A percentile compares a stretch with the other conserved stretches of the same genome.
phyloP scores from a whole-genome alignment of 768 basidiomycete species.

The Russula ochroleuca region DNA sequence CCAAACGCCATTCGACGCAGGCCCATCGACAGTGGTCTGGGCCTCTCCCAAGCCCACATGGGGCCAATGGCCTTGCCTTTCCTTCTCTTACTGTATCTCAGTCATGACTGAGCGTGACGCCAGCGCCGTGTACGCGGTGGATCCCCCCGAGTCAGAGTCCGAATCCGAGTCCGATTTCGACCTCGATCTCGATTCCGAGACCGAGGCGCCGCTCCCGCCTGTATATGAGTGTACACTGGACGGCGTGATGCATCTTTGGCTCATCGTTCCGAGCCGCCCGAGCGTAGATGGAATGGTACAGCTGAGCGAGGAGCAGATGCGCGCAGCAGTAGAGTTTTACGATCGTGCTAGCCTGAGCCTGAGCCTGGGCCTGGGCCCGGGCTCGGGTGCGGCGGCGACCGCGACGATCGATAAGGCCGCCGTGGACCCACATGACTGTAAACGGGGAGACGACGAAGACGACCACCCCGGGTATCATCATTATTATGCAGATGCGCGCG shows the following conservation, averaged over 20 bases:
- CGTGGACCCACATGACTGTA: not conserved
- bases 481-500: not conserved
- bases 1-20: not conserved
- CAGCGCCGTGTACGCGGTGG: not conserved
- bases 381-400: too few relatives aligned
- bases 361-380: too few relatives aligned
- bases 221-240: slow-evolving; percentile 8
- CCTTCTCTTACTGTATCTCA: slow-evolving; percentile 15
- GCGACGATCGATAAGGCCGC: not conserved
- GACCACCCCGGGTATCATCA: not conserved
- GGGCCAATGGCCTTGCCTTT: slow-evolving; percentile 15
- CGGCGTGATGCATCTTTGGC: slow-evolving; percentile 11
- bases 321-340: slow-evolving; percentile 5
- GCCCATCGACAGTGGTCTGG: slow-evolving; percentile 5
- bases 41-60: slow-evolving; percentile 1
- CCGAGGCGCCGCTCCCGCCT: not conserved
- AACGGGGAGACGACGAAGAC: not conserved
- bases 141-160: not conserved
- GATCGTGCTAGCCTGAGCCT: not conserved
- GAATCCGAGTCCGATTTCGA: not conserved
- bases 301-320: slow-evolving; percentile 11
- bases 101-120: slow-evolving; percentile 14
- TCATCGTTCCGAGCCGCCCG: slow-evolving; percentile 10
- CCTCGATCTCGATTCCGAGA: too few relatives aligned
- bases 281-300: not conserved